A percentile compares a stretch with the other conserved stretches of the same genome.
These are phyloP conservation scores for Pestalotiopsis sp. DNA, from an alignment of 2,329 filamentous ascomycete genomes.

Conservation along the genomic window DNA sequence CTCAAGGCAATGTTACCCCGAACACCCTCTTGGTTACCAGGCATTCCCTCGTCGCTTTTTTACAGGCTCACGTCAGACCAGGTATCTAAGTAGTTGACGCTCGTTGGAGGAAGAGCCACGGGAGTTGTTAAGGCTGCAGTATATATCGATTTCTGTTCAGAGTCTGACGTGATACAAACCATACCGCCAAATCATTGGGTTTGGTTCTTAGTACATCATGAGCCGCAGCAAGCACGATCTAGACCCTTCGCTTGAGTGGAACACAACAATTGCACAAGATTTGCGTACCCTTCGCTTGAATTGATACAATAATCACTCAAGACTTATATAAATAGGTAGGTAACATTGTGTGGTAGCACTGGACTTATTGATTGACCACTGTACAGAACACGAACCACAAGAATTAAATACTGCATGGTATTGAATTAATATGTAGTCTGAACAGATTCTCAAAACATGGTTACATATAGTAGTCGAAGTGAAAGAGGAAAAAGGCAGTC, in stretches of 20 bases:
- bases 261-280: not conserved
- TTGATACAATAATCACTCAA: not conserved
- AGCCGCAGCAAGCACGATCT: not conserved
- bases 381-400: no score
- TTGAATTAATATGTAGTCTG: no score
- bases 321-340: no score
- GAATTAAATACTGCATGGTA: no score
- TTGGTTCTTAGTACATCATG: not conserved
- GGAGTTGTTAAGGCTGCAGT: not conserved
- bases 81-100: no score
- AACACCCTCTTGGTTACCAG: no score
- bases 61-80: not conserved
- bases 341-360: no score
- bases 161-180: not conserved
- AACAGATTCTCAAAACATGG: no score
- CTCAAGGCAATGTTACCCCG: no score
- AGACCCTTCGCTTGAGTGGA: not conserved
- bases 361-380: no score
- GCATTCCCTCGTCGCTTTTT: not conserved
- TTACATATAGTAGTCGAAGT: no score
- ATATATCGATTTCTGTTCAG: not conserved
- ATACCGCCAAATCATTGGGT: not conserved
- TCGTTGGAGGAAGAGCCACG: not conserved
- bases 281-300: not conserved
- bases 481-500: no score